Conservation (phyloP, 305 asterid genomes). For the Plantago coronopus region DNA sequence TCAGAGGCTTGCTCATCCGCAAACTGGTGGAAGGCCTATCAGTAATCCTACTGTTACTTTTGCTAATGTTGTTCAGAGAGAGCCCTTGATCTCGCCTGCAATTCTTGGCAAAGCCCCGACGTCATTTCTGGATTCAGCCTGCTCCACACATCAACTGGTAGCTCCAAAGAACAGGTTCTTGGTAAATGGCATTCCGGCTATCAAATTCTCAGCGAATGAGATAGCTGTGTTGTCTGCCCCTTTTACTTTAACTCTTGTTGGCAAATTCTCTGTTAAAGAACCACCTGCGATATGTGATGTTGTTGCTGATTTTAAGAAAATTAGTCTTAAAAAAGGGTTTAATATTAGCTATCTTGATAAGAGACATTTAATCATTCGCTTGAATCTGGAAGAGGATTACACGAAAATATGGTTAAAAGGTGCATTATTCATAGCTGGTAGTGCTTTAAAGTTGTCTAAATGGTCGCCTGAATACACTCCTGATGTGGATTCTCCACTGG, state of each 20-base stretch:
- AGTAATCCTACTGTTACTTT: no score
- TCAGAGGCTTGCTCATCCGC: no score
- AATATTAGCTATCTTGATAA: no score
- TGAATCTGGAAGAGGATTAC: not conserved
- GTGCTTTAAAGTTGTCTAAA: not conserved
- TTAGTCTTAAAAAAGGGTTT: no score
- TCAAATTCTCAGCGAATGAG: not conserved
- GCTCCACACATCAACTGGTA: no score
- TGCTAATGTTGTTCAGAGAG: no score
- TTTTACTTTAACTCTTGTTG: not conserved
- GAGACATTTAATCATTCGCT: not conserved
- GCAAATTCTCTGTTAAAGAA: not conserved
- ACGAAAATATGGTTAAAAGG: not conserved
- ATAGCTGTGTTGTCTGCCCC: not conserved
- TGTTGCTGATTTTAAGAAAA: no score
- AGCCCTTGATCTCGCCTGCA: no score
- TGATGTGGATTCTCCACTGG: not conserved
- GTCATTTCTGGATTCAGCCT: no score
- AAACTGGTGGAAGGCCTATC: no score
- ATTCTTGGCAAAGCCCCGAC: no score
- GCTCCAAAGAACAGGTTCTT: no score
- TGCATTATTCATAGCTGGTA: not conserved
- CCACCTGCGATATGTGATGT: not conserved
- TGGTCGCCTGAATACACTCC: not conserved
- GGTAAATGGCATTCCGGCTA: not conserved